Percentiles rank a stretch among this genome's conserved stretches.
Conservation (phyloP, 2,329 filamentous ascomycete genomes). For the Colletotrichum karsti region DNA sequence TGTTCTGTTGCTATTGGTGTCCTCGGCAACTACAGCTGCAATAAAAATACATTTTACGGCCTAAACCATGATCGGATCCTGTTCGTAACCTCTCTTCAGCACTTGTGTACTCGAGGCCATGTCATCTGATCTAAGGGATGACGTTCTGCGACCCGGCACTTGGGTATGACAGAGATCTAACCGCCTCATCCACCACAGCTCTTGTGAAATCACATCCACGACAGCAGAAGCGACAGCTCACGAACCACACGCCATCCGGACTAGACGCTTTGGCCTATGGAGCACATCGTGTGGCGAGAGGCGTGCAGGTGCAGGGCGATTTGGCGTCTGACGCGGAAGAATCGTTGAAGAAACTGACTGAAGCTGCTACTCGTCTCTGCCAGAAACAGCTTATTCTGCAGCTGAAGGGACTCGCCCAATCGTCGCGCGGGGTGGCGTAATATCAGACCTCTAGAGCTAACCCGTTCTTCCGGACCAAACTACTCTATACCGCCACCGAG, state of each 20-base stretch:
- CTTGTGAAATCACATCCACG: neutral
- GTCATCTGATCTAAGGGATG: neutral
- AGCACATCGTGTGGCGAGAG: conserved; percentile 19
- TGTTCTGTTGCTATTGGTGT: conserved; percentile 7
- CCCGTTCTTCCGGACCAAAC: neutral
- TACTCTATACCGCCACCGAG: too few species aligned
- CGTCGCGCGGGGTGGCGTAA: neutral
- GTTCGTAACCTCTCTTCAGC: neutral
- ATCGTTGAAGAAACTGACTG: conserved; percentile 4
- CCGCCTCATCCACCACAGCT: neutral
- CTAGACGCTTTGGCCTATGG: conserved; percentile 7
- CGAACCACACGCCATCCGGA: conserved; percentile 15
- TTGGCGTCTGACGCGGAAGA: neutral
- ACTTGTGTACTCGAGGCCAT: neutral
- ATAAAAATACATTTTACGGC: conserved; percentile 18
- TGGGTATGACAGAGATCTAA: neutral
- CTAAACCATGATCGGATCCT: neutral
- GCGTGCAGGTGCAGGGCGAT: conserved; percentile 14
- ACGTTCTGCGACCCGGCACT: neutral
- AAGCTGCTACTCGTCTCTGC: neutral
- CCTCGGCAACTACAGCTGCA: conserved; percentile 14
- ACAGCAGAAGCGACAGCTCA: neutral
- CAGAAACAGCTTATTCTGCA: neutral
- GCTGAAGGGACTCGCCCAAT: neutral
- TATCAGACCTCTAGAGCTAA: neutral